Base-by-base conservation (phyloP, 352 stramenopile species). In the Globisporangium nodosum region DNA sequence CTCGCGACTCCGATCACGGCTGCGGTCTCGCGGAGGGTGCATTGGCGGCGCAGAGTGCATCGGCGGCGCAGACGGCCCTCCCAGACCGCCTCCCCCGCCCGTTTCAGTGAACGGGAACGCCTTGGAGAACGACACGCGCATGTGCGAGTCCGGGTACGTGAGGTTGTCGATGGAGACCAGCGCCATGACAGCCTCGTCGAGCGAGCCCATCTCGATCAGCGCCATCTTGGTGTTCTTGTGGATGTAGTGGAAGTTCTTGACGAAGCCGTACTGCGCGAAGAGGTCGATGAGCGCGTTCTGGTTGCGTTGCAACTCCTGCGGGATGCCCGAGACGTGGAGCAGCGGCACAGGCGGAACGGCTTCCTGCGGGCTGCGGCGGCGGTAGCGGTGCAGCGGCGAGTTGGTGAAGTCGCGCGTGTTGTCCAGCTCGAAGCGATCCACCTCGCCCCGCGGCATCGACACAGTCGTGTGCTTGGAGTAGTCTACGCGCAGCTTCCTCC, bases 51-150 rank as follows among this genome's bases (percentile, higher is more conserved):
- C 66, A 63, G 30, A 37, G 52, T 52, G 45, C 66, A 61, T n/a
- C 54, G 42, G 30, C 30, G 63, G 65, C 21, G 21, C 21, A 65
- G 52, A 48, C 59, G 62, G 56, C 56, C 50, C 53, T 43, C 46
- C 35, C 27, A 54, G 48, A 15, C 53, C 35, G 5, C 52, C 49
- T 35, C 63, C 59, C 18, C 52, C 56, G 21, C 31, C 54, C 55
- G 63, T 18, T 2, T 46, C 51, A 0, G 37, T 50, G 48, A 72
- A 74, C 61, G 78, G 70, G 55, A 73, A 85, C 27, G 71, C 69
- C 68, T 87, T 91, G 58, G 81, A 88, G 66, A 93, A 93, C 46
- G 81, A 90, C 48, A 93, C 77, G 54, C 84, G 84, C 66, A 93
- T 82, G 59, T 82, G 70, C 52, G 78, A 86, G 60, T 90, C 83